These are phyloP conservation scores for Escallonia rubra DNA, from an alignment of 129 eudicot species.

Conservation along the genomic window DNA sequence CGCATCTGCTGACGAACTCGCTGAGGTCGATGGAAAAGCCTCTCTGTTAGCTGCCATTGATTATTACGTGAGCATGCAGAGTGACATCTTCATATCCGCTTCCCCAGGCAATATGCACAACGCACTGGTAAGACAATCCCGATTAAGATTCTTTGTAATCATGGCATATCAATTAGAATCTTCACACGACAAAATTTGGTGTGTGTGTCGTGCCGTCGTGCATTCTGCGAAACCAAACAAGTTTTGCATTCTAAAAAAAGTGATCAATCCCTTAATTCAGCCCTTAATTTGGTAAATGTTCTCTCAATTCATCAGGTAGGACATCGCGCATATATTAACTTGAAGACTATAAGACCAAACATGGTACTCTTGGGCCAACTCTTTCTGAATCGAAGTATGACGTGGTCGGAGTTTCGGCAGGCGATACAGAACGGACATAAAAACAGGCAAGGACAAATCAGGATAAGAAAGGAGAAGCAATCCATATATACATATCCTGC, in stretches of 20 bases:
- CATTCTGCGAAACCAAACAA: too few relatives aligned
- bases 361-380: slow-evolving; percentile 83
- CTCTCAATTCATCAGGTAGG: slow-evolving; percentile 39
- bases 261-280: too few relatives aligned
- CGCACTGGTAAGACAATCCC: slow-evolving; percentile 54
- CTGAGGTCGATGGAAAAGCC: slow-evolving; percentile 79
- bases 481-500: slow-evolving; percentile 89
- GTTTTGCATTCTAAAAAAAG: too few relatives aligned
- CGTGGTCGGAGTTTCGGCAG: slow-evolving; percentile 60
- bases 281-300: not conserved
- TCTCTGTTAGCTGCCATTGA: slow-evolving; percentile 92
- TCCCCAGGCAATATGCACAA: slow-evolving; percentile 99
- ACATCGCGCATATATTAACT: slow-evolving; percentile 69
- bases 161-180: too few relatives aligned
- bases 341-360: slow-evolving; percentile 79
- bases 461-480: slow-evolving; percentile 62
- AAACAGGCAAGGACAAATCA: slow-evolving; percentile 79
- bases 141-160: too few relatives aligned
- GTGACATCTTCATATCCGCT: slow-evolving; percentile 90
- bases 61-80: slow-evolving; percentile 78
- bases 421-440: slow-evolving; percentile 69
- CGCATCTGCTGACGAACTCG: slow-evolving; percentile 59
- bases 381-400: slow-evolving; percentile 67
- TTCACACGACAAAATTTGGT: too few relatives aligned
- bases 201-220: too few relatives aligned